Base-by-base conservation (phyloP, 352 stramenopile genomes). In the Phytophthora ohioensis region DNA sequence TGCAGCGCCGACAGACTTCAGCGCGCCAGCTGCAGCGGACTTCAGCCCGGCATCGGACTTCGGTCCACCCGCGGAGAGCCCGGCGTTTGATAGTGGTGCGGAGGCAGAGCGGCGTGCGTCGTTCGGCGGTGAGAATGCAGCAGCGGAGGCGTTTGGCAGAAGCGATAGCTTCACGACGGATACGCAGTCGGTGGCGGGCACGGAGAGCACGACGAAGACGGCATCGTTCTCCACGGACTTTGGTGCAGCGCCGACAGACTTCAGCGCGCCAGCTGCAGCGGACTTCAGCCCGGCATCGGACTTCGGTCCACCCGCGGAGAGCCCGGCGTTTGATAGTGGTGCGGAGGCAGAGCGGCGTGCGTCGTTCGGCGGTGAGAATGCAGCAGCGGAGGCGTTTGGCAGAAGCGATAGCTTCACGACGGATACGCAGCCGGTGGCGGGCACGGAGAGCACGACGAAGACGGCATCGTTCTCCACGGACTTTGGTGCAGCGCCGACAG, bases 291-390 rank as follows among this genome's bases (percentile, higher is more conserved):
- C 35, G 5, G 53, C 21, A 35, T 36, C 38, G 6, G 58, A 66
- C 27, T 66, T 66, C 38, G 58, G 36, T 42, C 17, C 56, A 8
- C 31, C 56, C 11, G 5, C 54, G 42, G 55, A 62, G 53, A 15
- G 15, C n/a, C n/a, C 49, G 15, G 49, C 49, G 49, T 31, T 48
- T 48, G 17, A 36, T 21, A 32, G 43, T 21, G 30, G 5, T 17
- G 15, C 42, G 21, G 21, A 27, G 21, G 21, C 21, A 27, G 21
- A 27, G 21, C 21, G 21, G 21, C 21, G 21, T 27, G 21, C 21
- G 21, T 27, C 21, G 21, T 27, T 27, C 21, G 21, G 21, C 21
- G 21, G 21, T 2, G 21, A 27, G 21, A 27, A 27, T 27, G 21
- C 21, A 27, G 21, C 21, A 27, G 21, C 21, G 21, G 21, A 27